Evolutionary conservation across 768 basidiomycete genomes (phyloP), one percentile per base, ranked within the genome.

Genomic region (Lactarius psammicola): DNA sequence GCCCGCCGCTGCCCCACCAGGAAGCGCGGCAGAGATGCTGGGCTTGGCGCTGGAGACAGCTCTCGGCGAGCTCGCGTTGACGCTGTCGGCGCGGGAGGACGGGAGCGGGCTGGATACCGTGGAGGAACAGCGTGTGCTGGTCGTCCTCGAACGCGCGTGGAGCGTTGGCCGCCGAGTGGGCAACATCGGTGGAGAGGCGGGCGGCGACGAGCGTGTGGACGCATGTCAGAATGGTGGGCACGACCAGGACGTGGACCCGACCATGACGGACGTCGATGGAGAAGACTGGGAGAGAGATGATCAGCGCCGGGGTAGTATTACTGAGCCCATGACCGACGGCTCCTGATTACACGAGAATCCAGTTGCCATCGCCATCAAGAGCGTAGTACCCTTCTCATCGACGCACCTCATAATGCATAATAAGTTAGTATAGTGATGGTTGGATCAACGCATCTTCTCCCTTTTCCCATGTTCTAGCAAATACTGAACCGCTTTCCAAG

Each of bases 61-160:
- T 33, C 66, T 67, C 2, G 66, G 66, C 7, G 23, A 55, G 7
- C 61, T 67, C 15, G 57, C 62, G n/a, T 62, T 63, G 33, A 49
- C 66, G 15, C 57, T 51, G 42, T 54, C 66, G 13, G 31, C 26
- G 9, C 56, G 31, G 6, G 57, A 59, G 20, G 65, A 49, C 13
- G 28, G 10, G 56, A 63, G 28, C 8, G 42, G 62, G 53, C 51
- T 67, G 36, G 61, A 67, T n/a, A 10, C 44, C 2, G 62, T 67
- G 3, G 61, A 67, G 61, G 62, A 59, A 15, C 31, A 55, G 13
- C 51, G 57, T 15, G 57, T 67, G 40, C 58, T 67, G 51, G 61
- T 20, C 28, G 49, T 67, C 20, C 51, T 66, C 13, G 65, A 66
- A 53, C 60, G 65, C 2, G 65, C 65, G 10, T 66, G 65, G 65